Evolutionary conservation across 495 filamentous ascomycete species (phyloP).

Genomic region (Penicillium desertorum): DNA sequence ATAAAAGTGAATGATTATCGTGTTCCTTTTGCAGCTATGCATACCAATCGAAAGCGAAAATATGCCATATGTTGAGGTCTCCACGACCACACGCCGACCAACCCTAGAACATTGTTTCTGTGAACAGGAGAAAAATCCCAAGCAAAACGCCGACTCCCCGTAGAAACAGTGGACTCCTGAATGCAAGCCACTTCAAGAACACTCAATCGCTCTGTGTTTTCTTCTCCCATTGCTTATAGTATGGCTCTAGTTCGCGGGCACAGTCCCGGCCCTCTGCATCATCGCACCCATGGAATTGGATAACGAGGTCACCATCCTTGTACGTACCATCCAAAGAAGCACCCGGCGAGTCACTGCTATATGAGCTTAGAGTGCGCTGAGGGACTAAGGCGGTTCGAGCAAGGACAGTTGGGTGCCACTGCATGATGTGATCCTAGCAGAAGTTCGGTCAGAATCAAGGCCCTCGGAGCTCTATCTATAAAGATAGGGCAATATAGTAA

Average conservation of each 20-base stretch:
- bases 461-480: not conserved
- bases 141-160: constrained; percentile 9
- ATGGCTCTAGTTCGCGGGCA: constrained; percentile 63
- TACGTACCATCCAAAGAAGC: constrained; percentile 47
- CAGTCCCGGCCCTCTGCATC: constrained; percentile 56
- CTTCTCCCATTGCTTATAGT: constrained; percentile 49
- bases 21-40: constrained; percentile 17
- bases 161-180: not conserved
- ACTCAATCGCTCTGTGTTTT: constrained; percentile 27
- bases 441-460: constrained; percentile 2
- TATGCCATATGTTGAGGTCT: constrained; percentile 21
- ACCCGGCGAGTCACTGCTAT: constrained; percentile 53
- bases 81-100: not conserved
- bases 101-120: constrained; percentile 7
- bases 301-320: constrained; percentile 82
- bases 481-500: not conserved
- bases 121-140: not conserved
- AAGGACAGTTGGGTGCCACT: constrained; percentile 99
- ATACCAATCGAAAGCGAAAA: constrained; percentile 12
- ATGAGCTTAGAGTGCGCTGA: constrained; percentile 78
- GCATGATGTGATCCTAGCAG: constrained; percentile 80
- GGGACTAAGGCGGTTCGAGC: constrained; percentile 83
- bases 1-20: constrained; percentile 20
- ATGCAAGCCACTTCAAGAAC: not conserved
- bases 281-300: constrained; percentile 74